Percentiles rank a stretch among this genome's conserved stretches.
Conservation (phyloP, 2,329 filamentous ascomycete genomes). For the Setomelanomma holmii region DNA sequence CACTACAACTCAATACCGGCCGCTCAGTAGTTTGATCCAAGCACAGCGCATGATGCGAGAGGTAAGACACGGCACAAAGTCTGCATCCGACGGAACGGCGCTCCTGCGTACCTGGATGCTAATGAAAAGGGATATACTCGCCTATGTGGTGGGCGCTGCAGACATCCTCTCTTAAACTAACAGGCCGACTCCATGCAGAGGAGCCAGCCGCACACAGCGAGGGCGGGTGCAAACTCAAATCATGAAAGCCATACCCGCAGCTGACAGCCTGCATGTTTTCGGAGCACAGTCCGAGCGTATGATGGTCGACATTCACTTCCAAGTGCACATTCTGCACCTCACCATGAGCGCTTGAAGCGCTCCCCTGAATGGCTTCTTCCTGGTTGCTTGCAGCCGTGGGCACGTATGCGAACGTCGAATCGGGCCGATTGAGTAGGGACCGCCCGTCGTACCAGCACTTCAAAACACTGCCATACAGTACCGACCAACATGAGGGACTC, state of each 20-base stretch:
- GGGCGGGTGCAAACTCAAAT: conserved; percentile 5
- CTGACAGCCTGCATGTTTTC: background rate
- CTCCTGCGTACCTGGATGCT: background rate
- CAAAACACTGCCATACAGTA: background rate
- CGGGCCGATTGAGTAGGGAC: conserved; percentile 1
- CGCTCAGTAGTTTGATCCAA: background rate
- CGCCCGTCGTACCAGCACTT: no score
- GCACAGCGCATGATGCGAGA: background rate
- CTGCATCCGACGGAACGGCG: background rate
- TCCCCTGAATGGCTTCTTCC: conserved; percentile 18
- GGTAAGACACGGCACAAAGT: background rate
- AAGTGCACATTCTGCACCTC: no score
- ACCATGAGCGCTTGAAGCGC: conserved; percentile 17
- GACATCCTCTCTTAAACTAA: background rate
- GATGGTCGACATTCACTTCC: background rate
- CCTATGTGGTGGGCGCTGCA: background rate
- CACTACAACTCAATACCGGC: background rate
- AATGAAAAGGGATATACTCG: background rate
- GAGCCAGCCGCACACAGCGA: background rate
- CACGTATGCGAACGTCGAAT: no score
- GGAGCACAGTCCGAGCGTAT: background rate
- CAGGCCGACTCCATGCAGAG: background rate
- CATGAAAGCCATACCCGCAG: background rate
- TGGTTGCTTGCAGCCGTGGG: conserved; percentile 7
- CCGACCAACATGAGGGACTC: no score